A percentile compares a stretch with the other conserved stretches of the same genome.
phyloP scores from a whole-genome alignment of 225 moss, liverwort and hornwort genomes.

The Marchantia polymorpha region DNA sequence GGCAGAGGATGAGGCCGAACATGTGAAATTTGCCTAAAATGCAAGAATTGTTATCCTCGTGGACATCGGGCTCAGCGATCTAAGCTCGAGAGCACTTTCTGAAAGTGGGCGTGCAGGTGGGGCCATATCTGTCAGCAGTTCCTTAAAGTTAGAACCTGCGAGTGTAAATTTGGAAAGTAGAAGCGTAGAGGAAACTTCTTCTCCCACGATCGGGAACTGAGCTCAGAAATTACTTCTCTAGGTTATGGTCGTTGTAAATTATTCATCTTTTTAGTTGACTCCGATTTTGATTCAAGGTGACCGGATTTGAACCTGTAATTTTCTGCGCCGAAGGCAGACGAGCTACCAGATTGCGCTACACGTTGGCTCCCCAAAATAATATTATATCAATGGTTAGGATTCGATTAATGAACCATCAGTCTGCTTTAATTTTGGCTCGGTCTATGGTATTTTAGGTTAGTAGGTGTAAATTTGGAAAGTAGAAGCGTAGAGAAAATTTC shows the following conservation, averaged over 20 bases:
- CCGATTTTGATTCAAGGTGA: no score
- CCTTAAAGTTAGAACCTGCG: conserved; percentile 2
- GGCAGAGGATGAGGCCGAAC: conserved; percentile 46
- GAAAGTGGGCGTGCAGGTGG: conserved; percentile 35
- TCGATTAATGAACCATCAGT: no score
- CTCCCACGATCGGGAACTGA: conserved; percentile 1
- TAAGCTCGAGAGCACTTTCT: conserved; percentile 25
- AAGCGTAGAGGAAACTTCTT: conserved; percentile 3
- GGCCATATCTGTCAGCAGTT: conserved; percentile 36
- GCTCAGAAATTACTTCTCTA: conserved; percentile 38
- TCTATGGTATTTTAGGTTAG: no score
- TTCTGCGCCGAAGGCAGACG: no score
- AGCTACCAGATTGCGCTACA: no score
- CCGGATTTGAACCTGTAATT: no score
- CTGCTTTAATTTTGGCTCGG: no score
- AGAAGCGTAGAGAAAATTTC: not conserved
- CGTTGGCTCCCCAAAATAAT: no score
- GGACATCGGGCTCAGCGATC: conserved; percentile 19
- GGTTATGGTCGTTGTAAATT: conserved; percentile 6
- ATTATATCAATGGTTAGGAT: no score
- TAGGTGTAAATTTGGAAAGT: not conserved
- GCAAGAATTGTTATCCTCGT: no score
- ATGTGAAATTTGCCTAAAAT: conserved; percentile 35
- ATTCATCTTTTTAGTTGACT: no score
- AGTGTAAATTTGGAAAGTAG: conserved; percentile 14